Evolutionary conservation across 1,139 yeast species (phyloP).

Genomic region (Arxiozyma bovina): DNA sequence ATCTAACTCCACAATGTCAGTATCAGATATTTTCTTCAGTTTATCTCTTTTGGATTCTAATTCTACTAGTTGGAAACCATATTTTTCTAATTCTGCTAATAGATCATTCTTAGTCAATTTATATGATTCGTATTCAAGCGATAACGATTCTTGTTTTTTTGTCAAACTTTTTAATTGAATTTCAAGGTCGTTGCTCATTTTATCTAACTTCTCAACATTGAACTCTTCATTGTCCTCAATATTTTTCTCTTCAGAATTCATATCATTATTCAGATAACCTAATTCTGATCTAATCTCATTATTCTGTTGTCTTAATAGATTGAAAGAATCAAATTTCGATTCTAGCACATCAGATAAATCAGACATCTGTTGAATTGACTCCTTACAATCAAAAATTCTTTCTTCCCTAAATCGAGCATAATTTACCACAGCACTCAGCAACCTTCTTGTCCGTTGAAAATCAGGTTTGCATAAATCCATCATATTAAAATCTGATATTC

Average conservation of each 20-base stretch:
- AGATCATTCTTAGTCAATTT: slow-evolving; percentile 53
- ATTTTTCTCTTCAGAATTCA: background rate
- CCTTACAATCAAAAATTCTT: slow-evolving; percentile 60
- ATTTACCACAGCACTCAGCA: slow-evolving; percentile 76
- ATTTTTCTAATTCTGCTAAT: slow-evolving; percentile 38
- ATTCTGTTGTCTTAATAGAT: slow-evolving; percentile 38
- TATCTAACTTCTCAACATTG: slow-evolving; percentile 38
- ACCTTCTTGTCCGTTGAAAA: slow-evolving; percentile 49
- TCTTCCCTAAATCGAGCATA: slow-evolving; percentile 80
- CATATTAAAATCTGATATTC: slow-evolving; percentile 66
- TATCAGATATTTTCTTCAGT: slow-evolving; percentile 50
- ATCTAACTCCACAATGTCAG: slow-evolving; percentile 51
- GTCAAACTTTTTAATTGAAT: slow-evolving; percentile 55
- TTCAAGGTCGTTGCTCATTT: slow-evolving; percentile 53
- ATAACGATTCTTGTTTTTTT: slow-evolving; percentile 52
- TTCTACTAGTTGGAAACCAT: slow-evolving; percentile 38
- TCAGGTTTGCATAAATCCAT: slow-evolving; percentile 70
- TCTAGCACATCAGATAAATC: slow-evolving; percentile 38
- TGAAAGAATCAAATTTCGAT: slow-evolving; percentile 35
- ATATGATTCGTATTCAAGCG: slow-evolving; percentile 59
- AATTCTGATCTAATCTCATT: slow-evolving; percentile 34
- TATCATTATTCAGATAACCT: slow-evolving; percentile 13
- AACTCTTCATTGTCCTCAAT: slow-evolving; percentile 21
- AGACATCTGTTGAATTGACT: slow-evolving; percentile 49
- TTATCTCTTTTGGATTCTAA: slow-evolving; percentile 51